Evolutionary conservation across 768 basidiomycete genomes (phyloP).

Genomic region (Mycena chlorophos): DNA sequence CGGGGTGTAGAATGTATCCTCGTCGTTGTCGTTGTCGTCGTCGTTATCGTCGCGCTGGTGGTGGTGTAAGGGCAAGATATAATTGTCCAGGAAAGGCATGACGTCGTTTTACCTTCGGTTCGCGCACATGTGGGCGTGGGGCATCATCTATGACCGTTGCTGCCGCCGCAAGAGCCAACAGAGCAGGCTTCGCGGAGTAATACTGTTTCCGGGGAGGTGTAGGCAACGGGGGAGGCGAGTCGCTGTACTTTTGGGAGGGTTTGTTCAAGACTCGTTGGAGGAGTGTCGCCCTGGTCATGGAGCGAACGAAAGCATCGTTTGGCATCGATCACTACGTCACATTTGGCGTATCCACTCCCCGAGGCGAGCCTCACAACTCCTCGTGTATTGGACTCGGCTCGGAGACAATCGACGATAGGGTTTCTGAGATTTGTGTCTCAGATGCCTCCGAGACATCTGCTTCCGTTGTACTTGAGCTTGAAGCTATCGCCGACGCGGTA

Average conservation of each 20-base stretch:
- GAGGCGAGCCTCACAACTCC: not conserved
- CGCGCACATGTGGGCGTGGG: not conserved
- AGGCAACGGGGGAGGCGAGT: conserved; percentile 37
- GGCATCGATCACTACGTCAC: conserved; percentile 1
- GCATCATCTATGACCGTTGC: conserved; percentile 6
- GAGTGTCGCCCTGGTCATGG: conserved; percentile 57
- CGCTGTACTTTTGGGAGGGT: conserved; percentile 61
- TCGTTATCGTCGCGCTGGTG: conserved; percentile 14
- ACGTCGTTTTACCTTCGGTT: conserved; percentile 7
- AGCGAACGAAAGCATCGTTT: not conserved
- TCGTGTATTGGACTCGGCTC: not conserved
- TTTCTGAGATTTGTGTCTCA: not conserved
- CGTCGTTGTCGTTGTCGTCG: conserved; percentile 32
- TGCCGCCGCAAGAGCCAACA: conserved; percentile 54
- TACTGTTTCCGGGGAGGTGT: conserved; percentile 47
- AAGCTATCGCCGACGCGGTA: not conserved
- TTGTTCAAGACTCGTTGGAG: conserved; percentile 60
- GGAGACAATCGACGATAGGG: not conserved
- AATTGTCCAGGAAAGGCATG: conserved; percentile 16
- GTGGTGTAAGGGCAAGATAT: conserved; percentile 21
- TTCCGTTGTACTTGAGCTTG: not conserved
- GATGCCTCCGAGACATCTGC: not conserved
- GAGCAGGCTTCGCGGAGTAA: conserved; percentile 51
- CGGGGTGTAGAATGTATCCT: conserved; percentile 62
- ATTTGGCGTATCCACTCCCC: not conserved